phyloP scores from a whole-genome alignment of 1,284 basidiomycete genomes.

The Porodaedalea pini region DNA sequence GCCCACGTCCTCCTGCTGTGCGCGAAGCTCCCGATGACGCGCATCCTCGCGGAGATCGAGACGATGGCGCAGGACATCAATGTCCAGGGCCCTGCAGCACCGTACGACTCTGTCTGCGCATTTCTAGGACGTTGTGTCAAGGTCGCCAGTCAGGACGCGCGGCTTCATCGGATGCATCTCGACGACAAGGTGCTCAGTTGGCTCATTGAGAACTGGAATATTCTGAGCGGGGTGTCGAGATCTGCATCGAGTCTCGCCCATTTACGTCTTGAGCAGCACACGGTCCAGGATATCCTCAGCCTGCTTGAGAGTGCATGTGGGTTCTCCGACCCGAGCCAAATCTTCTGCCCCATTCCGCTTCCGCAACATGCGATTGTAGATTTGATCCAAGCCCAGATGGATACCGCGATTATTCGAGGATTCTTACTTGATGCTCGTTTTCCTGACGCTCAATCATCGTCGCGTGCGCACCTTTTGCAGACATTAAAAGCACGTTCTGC shows the following conservation, averaged over 20 bases:
- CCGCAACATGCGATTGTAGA: conserved; percentile 67
- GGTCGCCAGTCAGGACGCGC: conserved; percentile 72
- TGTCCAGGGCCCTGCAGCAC: conserved; percentile 81
- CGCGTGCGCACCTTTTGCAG: conserved; percentile 25
- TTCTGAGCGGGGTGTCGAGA: conserved; percentile 5
- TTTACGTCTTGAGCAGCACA: conserved; percentile 47
- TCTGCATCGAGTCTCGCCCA: conserved; percentile 22
- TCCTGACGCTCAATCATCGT: conserved; percentile 32
- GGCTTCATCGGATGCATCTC: conserved; percentile 74
- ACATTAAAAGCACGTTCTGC: conserved; percentile 1
- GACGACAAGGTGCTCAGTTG: conserved; percentile 83
- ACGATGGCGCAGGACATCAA: conserved; percentile 74
- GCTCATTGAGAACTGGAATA: conserved; percentile 74
- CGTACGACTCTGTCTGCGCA: conserved; percentile 82
- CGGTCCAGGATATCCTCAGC: conserved; percentile 57
- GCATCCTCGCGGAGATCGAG: conserved; percentile 68
- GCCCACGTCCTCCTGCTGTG: conserved; percentile 55
- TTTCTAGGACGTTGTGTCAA: conserved; percentile 69
- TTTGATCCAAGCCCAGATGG: conserved; percentile 54
- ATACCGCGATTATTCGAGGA: conserved; percentile 58
- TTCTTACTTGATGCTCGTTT: conserved; percentile 66
- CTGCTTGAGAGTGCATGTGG: conserved; percentile 63
- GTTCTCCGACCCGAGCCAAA: conserved; percentile 42
- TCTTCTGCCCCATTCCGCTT: conserved; percentile 48
- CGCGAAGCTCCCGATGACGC: conserved; percentile 47